Evolutionary conservation across 2,329 filamentous ascomycete genomes (phyloP), one percentile per base, ranked within the genome.

Genomic region (Periconia sp.): DNA sequence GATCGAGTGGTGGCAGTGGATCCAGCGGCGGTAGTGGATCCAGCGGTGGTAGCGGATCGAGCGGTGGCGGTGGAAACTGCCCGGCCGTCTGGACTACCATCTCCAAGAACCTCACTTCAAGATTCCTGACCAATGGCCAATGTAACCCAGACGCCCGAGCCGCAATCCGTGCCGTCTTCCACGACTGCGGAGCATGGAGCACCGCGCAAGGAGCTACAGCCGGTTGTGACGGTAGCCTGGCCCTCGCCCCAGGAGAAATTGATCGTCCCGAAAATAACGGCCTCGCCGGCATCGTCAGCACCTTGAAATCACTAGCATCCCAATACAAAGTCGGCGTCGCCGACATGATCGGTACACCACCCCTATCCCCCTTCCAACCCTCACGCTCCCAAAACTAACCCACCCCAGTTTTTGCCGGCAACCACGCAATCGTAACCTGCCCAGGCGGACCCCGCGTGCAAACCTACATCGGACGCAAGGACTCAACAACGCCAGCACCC

Each of bases 401-500:
- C n/a, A n/a, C n/a, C n/a, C n/a, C n/a, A n/a, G n/a, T 75, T 10
- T 60, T 62, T 49, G 58, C 59, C 23, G 57, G 57, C 15, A 52
- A 49, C 17, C 71, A 78, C 20, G 80, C 77, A 3, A 76, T 78
- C 3, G 75, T 79, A 1, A 72, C 74, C 31, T 81, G 81, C 50
- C 76, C 80, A 1, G 66, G 79, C 9, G 81, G 81, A 0, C 80
- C 80, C 6, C 73, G 73, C 8, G 76, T 82, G 27, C 66, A 73
- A n/a, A 75, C 75, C 19, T 78, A 76, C 54, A 74, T 79, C 6
- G 80, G 81, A 18, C 74, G 81, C 44, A 69, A 57, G 10, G 80
- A 82, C 60, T 68, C 70, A 41, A 54, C 60, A 15, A 61, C 49
- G 3, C 64, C 75, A 0, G 71, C 74, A 1, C 77, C 77, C 1